phyloP scores from a whole-genome alignment of 495 filamentous ascomycete genomes.

The Annulohypoxylon maeteangense region DNA sequence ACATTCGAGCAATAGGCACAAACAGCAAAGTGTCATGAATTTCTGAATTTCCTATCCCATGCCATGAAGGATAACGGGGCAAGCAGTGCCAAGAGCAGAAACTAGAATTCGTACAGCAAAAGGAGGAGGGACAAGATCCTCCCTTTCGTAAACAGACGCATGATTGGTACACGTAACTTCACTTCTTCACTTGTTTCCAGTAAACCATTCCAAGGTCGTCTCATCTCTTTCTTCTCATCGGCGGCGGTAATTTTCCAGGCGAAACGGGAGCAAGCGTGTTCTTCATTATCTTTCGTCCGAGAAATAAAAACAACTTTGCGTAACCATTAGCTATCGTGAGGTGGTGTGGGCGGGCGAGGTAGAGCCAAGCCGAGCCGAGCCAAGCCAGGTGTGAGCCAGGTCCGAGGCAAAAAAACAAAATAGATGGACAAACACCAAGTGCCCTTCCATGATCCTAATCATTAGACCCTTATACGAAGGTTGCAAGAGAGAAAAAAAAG shows the following conservation, averaged over 20 bases:
- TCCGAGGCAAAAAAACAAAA: conserved; percentile 5
- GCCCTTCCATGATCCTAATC: conserved; percentile 31
- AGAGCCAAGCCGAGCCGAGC: neutral
- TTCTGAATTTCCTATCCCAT: conserved; percentile 50
- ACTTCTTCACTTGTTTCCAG: conserved; percentile 27
- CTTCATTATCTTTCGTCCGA: neutral
- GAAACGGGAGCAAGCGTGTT: neutral
- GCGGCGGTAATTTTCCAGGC: neutral
- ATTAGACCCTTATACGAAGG: conserved; percentile 40
- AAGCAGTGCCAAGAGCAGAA: neutral
- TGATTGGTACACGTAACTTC: conserved; percentile 40
- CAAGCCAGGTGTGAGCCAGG: conserved; percentile 17
- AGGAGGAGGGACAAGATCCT: conserved; percentile 14
- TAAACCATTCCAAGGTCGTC: conserved; percentile 12
- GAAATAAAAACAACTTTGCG: conserved; percentile 1
- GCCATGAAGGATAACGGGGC: conserved; percentile 40
- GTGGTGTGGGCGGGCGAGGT: neutral
- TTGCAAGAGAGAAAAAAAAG: conserved; percentile 4
- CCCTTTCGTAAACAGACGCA: conserved; percentile 6
- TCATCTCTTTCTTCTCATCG: neutral
- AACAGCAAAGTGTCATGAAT: conserved; percentile 28
- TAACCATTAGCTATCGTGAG: conserved; percentile 11
- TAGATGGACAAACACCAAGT: conserved; percentile 4
- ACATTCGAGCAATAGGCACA: conserved; percentile 1
- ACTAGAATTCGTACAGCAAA: conserved; percentile 44